These are phyloP conservation scores for Panicum miliaceum DNA, from an alignment of 176 grass and related monocot species.

Conservation along the genomic window DNA sequence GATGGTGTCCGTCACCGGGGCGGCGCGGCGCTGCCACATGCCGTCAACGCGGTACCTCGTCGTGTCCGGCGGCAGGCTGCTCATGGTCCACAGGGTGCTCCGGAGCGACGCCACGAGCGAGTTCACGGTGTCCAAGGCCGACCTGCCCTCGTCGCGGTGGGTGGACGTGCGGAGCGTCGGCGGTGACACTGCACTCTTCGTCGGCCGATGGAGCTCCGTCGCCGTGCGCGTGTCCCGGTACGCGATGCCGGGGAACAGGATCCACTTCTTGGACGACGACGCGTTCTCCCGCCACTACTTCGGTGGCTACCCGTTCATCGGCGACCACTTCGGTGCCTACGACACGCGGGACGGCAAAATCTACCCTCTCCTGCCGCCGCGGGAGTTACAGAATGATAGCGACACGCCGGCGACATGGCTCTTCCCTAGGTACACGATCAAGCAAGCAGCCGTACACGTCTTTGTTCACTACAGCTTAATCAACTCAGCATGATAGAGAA, in stretches of 20 bases:
- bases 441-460: background rate
- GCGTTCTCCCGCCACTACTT: background rate
- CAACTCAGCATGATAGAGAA: background rate
- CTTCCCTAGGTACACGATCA: background rate
- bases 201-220: background rate
- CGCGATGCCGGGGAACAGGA: conserved; percentile 12
- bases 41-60: background rate
- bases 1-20: background rate
- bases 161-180: background rate
- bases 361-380: background rate
- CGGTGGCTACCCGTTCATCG: background rate
- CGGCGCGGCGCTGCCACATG: background rate
- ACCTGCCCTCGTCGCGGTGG: background rate
- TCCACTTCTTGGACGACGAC: conserved; percentile 30
- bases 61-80: background rate
- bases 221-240: background rate
- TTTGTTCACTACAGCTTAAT: no score
- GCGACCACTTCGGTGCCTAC: background rate
- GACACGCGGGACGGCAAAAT: background rate
- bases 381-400: background rate
- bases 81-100: conserved; percentile 16
- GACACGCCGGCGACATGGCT: conserved; percentile 20
- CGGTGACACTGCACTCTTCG: conserved; percentile 3
- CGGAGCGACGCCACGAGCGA: background rate
- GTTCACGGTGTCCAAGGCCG: background rate